A percentile compares a stretch with the other conserved stretches of the same genome.
Conservation (phyloP, 805 yeast species). For the Candida tammaniensis region DNA sequence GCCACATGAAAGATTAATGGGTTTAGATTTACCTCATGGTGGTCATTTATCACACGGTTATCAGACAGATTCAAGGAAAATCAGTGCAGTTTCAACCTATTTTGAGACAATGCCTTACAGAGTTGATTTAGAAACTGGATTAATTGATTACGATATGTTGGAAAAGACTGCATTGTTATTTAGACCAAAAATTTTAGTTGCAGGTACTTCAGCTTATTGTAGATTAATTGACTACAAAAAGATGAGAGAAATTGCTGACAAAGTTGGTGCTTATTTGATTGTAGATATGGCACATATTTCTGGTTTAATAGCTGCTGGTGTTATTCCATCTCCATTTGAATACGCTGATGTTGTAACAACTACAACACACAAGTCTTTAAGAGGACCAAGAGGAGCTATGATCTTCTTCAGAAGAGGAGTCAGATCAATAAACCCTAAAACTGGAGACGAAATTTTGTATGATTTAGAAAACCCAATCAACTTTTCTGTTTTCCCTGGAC, state of each 20-base stretch:
- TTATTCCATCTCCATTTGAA: conserved; percentile 88
- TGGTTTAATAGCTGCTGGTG: conserved; percentile 93
- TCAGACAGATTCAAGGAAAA: conserved; percentile 86
- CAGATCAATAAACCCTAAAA: conserved; percentile 70
- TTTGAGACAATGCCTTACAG: conserved; percentile 98
- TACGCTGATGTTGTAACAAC: conserved; percentile 96
- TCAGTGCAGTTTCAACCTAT: conserved; percentile 88
- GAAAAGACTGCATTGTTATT: conserved; percentile 78
- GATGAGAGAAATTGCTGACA: conserved; percentile 88
- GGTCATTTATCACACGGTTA: conserved; percentile 98
- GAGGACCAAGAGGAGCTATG: conserved; percentile 99
- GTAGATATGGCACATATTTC: conserved; percentile 98
- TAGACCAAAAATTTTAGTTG: conserved; percentile 93
- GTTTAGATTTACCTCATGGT: conserved; percentile 96
- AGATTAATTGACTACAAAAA: conserved; percentile 85
- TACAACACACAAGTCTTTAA: conserved; percentile 93
- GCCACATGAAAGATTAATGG: conserved; percentile 93
- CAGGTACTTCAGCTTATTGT: conserved; percentile 96
- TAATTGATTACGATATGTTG: conserved; percentile 87
- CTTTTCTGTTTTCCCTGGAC: conserved; percentile 98
- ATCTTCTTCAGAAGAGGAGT: conserved; percentile 95
- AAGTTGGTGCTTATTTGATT: conserved; percentile 87
- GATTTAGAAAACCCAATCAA: conserved; percentile 90
- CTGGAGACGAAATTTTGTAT: conserved; percentile 80
- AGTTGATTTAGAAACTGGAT: conserved; percentile 78